Evolutionary conservation across 768 basidiomycete species (phyloP).

Genomic region (Leccinum variicolor): DNA sequence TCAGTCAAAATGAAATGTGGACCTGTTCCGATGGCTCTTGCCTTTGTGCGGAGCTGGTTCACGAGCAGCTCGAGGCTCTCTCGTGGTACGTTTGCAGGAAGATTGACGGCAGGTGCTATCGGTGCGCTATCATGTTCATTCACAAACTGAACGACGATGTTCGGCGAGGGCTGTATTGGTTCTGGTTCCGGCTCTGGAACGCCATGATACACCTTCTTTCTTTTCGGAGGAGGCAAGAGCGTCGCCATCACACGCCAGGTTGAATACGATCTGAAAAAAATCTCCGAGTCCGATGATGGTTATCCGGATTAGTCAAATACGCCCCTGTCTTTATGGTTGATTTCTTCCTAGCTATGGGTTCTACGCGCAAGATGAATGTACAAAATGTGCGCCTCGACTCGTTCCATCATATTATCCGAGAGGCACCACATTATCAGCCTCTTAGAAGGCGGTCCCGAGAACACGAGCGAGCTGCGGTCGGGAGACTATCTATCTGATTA

Average conservation of each 20-base stretch:
- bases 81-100: constrained; percentile 83
- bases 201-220: constrained; percentile 80
- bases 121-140: constrained; percentile 80
- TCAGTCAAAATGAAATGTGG: background rate
- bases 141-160: constrained; percentile 89
- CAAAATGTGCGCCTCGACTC: too few species aligned
- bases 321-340: background rate
- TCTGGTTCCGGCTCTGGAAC: constrained; percentile 62
- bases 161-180: constrained; percentile 46
- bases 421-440: background rate
- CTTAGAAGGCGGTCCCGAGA: background rate
- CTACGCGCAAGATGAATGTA: too few species aligned
- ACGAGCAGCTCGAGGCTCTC: constrained; percentile 86
- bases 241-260: constrained; percentile 60
- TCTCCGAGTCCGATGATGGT: background rate
- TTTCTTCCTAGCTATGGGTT: too few species aligned
- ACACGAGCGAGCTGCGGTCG: too few species aligned
- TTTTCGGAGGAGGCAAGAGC: constrained; percentile 83
- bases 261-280: background rate
- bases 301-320: background rate
- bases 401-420: too few species aligned
- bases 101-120: constrained; percentile 83
- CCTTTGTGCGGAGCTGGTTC: constrained; percentile 80
- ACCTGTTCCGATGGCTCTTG: constrained; percentile 37
- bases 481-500: background rate